Evolutionary conservation across 2,329 filamentous ascomycete species (phyloP).

Genomic region (Scedosporium dehoogii): DNA sequence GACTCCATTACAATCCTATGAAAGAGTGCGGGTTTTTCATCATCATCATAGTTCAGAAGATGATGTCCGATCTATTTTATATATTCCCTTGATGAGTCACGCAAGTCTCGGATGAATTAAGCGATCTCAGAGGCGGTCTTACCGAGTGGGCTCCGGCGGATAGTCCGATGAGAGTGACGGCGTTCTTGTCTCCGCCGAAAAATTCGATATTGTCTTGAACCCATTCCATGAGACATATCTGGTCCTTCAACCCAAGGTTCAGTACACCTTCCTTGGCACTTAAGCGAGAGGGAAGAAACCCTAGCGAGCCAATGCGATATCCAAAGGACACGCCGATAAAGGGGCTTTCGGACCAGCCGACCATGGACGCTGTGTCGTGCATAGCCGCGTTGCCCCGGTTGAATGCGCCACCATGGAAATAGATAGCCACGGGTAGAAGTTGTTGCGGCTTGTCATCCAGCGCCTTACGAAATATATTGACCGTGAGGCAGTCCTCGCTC

Average conservation of each 20-base stretch:
- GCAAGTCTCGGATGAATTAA: too few species aligned
- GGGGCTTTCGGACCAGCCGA: slow-evolving; percentile 23
- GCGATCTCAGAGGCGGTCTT: too few species aligned
- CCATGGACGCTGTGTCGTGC: slow-evolving; percentile 16
- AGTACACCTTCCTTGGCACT: slow-evolving; percentile 25
- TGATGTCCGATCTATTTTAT: too few species aligned
- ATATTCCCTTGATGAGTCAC: too few species aligned
- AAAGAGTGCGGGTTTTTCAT: too few species aligned
- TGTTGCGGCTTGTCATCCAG: slow-evolving; percentile 13
- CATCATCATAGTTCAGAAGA: too few species aligned
- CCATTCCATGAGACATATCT: slow-evolving; percentile 41
- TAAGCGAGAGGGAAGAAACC: slow-evolving; percentile 32
- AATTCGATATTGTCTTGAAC: slow-evolving; percentile 39
- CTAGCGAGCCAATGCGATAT: slow-evolving; percentile 28
- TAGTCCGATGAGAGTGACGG: slow-evolving; percentile 45
- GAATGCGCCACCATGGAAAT: slow-evolving; percentile 10
- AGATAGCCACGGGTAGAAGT: slow-evolving; percentile 10
- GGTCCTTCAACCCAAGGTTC: slow-evolving; percentile 45
- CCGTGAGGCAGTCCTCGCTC: slow-evolving; percentile 12
- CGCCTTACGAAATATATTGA: slow-evolving; percentile 9
- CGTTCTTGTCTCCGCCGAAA: slow-evolving; percentile 42
- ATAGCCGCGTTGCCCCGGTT: slow-evolving; percentile 16
- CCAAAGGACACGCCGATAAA: slow-evolving; percentile 33
- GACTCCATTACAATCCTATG: too few species aligned
- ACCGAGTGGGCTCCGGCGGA: slow-evolving; percentile 37